Evolutionary conservation across 1,284 basidiomycete species (phyloP).

Genomic region (Takashimella koratensis): DNA sequence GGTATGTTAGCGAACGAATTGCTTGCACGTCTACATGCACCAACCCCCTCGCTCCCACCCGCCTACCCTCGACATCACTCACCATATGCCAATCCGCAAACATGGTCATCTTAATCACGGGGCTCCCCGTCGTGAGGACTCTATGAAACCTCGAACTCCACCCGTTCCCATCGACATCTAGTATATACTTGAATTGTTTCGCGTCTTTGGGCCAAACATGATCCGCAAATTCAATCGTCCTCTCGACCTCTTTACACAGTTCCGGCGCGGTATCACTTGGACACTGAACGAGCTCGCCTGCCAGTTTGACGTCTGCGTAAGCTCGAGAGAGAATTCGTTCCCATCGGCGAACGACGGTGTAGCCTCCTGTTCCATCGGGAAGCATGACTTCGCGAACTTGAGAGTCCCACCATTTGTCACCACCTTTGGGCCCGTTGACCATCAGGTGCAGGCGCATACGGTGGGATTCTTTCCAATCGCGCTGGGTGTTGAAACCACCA

Average conservation of each 20-base stretch:
- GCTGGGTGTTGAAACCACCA: conserved; percentile 43
- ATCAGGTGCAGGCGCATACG: conserved; percentile 48
- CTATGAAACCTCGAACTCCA: conserved; percentile 64
- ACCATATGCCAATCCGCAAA: conserved; percentile 50
- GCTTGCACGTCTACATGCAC: background rate
- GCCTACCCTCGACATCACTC: conserved; percentile 18
- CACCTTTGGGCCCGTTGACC: conserved; percentile 46
- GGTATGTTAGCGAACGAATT: background rate
- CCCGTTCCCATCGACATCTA: conserved; percentile 59
- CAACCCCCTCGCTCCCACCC: too few species aligned
- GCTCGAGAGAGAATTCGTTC: conserved; percentile 37
- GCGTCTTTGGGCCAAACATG: conserved; percentile 54
- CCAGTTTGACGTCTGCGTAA: conserved; percentile 49
- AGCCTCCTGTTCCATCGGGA: conserved; percentile 42
- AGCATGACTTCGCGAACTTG: conserved; percentile 37
- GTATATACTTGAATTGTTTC: conserved; percentile 50
- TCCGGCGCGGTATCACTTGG: conserved; percentile 14
- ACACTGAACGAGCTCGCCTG: conserved; percentile 40
- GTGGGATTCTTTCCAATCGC: conserved; percentile 49
- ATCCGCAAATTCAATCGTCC: conserved; percentile 51
- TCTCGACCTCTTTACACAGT: conserved; percentile 35
- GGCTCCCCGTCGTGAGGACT: conserved; percentile 46
- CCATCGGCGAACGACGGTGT: conserved; percentile 27
- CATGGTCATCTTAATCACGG: conserved; percentile 50
- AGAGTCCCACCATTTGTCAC: conserved; percentile 27